phyloP scores from a whole-genome alignment of 352 stramenopile genomes.

The Albugo laibachii region DNA sequence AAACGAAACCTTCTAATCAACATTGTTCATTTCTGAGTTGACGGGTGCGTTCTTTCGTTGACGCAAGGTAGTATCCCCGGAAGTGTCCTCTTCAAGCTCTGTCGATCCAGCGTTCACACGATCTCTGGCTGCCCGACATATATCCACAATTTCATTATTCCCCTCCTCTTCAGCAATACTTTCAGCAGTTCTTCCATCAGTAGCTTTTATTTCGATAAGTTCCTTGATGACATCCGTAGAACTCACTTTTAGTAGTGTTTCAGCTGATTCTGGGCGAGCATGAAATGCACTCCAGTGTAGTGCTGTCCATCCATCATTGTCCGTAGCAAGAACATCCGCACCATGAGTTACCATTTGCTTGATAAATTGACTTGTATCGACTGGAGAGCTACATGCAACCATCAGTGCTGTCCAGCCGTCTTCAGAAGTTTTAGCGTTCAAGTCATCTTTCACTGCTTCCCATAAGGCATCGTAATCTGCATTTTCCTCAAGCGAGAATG shows the following conservation, averaged over 20 bases:
- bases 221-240: constrained; percentile 16
- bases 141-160: constrained; percentile 43
- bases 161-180: constrained; percentile 50
- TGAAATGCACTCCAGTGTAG: constrained; percentile 75
- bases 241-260: constrained; percentile 26
- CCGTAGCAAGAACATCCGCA: constrained; percentile 31
- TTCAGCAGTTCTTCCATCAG: constrained; percentile 34
- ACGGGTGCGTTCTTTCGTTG: no score
- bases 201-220: constrained; percentile 29
- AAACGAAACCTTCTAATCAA: background rate
- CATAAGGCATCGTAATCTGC: constrained; percentile 57
- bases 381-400: constrained; percentile 55
- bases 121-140: constrained; percentile 4
- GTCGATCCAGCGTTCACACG: no score
- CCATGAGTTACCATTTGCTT: constrained; percentile 32
- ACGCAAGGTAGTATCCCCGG: no score
- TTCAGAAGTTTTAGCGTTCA: constrained; percentile 50
- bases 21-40: background rate
- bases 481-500: constrained; percentile 32
- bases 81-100: no score
- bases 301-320: constrained; percentile 63
- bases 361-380: constrained; percentile 72
- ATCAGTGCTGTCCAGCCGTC: constrained; percentile 69
- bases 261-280: constrained; percentile 40
- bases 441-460: constrained; percentile 25